phyloP scores from a whole-genome alignment of 345 rosid genomes.

The Salix exigua region DNA sequence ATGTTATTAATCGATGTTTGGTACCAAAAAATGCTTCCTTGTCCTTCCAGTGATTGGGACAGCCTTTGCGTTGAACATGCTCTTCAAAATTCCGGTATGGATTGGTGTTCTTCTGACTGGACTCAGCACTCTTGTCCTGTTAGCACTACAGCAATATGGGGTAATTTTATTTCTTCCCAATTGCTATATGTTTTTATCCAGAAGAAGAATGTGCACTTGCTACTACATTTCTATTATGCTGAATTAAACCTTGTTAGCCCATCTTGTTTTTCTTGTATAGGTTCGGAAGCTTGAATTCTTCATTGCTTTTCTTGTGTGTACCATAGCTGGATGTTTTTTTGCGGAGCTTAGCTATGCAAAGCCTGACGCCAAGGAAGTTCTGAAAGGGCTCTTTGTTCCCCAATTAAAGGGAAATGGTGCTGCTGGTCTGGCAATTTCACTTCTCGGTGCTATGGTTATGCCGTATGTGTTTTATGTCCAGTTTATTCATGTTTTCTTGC shows the following conservation, averaged over 20 bases:
- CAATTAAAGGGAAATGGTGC: slow-evolving; percentile 92
- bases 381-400: slow-evolving; percentile 86
- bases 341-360: slow-evolving; percentile 77
- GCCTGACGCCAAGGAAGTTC: slow-evolving; percentile 64
- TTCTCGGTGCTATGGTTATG: slow-evolving; percentile 97
- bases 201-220: neutral
- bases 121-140: slow-evolving; percentile 75
- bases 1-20: neutral
- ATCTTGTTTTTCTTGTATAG: slow-evolving; percentile 31
- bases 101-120: slow-evolving; percentile 89
- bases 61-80: slow-evolving; percentile 95
- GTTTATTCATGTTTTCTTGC: slow-evolving; percentile 2
- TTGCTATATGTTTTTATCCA: too few relatives aligned
- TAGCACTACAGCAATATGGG: slow-evolving; percentile 87
- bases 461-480: slow-evolving; percentile 54
- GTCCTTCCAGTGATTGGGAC: slow-evolving; percentile 77
- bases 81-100: slow-evolving; percentile 84
- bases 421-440: slow-evolving; percentile 86
- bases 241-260: neutral
- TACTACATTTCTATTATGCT: slow-evolving; percentile 2
- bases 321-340: slow-evolving; percentile 86
- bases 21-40: slow-evolving; percentile 1
- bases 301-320: slow-evolving; percentile 72
- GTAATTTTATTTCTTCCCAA: slow-evolving; percentile 29
- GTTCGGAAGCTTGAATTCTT: slow-evolving; percentile 88